Evolutionary conservation across 805 yeast species (phyloP).

Genomic region (Spathaspora arborariae): DNA sequence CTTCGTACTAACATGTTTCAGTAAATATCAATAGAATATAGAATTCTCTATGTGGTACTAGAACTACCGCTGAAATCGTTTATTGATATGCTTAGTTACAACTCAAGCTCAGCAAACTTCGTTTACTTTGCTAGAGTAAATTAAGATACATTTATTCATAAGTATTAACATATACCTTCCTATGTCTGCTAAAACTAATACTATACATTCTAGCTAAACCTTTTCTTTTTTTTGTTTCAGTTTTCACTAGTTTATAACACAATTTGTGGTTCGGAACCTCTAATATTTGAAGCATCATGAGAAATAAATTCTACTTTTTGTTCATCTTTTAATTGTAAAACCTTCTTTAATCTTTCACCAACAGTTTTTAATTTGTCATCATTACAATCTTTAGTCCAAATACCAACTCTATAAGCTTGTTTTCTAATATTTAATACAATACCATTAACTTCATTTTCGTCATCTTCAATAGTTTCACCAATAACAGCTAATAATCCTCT

Average conservation of each 20-base stretch:
- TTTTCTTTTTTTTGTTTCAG: too few species aligned
- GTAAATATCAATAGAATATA: too few species aligned
- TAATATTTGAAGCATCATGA: slow-evolving; percentile 52
- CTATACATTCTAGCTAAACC: too few species aligned
- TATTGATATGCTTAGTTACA: too few species aligned
- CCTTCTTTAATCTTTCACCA: slow-evolving; percentile 85
- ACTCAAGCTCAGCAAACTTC: too few species aligned
- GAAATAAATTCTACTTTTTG: slow-evolving; percentile 78
- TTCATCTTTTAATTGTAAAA: slow-evolving; percentile 67
- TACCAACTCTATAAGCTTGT: slow-evolving; percentile 75
- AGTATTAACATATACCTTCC: too few species aligned
- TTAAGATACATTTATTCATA: too few species aligned
- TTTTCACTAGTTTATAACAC: slow-evolving; percentile 19
- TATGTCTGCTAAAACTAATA: too few species aligned
- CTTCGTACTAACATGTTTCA: too few species aligned
- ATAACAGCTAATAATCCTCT: slow-evolving; percentile 83
- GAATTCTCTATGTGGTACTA: too few species aligned
- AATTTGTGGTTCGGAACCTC: slow-evolving; percentile 35
- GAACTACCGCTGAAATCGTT: too few species aligned
- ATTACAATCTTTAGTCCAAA: slow-evolving; percentile 87
- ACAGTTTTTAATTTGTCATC: slow-evolving; percentile 61
- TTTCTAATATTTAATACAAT: slow-evolving; percentile 87
- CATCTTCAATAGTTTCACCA: slow-evolving; percentile 91
- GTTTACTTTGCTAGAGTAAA: too few species aligned
- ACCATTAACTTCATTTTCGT: slow-evolving; percentile 85